A percentile compares a stretch with the other conserved stretches of the same genome.
phyloP scores from a whole-genome alignment of 495 filamentous ascomycete species.

The Apodospora peruviana region DNA sequence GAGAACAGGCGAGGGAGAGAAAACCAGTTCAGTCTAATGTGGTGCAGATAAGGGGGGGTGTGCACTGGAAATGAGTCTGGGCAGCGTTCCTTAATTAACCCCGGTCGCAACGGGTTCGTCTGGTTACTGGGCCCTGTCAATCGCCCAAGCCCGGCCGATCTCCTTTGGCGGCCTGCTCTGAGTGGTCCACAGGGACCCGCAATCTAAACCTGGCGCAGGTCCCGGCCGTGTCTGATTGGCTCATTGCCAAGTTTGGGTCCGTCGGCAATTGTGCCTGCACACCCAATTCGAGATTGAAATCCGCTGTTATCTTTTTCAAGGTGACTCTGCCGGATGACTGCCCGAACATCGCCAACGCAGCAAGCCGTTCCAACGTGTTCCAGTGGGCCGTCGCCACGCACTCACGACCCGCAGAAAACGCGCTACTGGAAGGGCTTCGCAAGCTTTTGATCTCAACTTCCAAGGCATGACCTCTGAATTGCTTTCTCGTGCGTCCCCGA shows the following conservation, averaged over 20 bases:
- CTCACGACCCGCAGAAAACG: background rate
- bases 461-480: too few species aligned
- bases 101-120: constrained; percentile 4
- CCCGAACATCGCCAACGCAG: background rate
- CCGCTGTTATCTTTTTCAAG: background rate
- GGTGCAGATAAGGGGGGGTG: background rate
- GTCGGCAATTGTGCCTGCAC: constrained; percentile 8
- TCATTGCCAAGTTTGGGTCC: constrained; percentile 1
- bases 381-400: constrained; percentile 5
- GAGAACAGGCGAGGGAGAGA: constrained; percentile 4
- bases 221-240: constrained; percentile 17
- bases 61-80: constrained; percentile 19
- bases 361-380: constrained; percentile 1
- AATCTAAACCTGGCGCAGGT: constrained; percentile 20
- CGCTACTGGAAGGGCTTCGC: background rate
- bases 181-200: constrained; percentile 14
- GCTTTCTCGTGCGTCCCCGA: too few species aligned
- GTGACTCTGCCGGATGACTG: background rate
- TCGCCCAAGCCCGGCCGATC: constrained; percentile 13
- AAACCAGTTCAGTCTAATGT: background rate
- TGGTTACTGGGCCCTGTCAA: constrained; percentile 2
- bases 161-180: background rate
- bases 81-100: constrained; percentile 11
- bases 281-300: too few species aligned
- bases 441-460: too few species aligned